These are phyloP conservation scores for Saturnispora zaruensis DNA, from an alignment of 805 yeast genomes.

Conservation along the genomic window DNA sequence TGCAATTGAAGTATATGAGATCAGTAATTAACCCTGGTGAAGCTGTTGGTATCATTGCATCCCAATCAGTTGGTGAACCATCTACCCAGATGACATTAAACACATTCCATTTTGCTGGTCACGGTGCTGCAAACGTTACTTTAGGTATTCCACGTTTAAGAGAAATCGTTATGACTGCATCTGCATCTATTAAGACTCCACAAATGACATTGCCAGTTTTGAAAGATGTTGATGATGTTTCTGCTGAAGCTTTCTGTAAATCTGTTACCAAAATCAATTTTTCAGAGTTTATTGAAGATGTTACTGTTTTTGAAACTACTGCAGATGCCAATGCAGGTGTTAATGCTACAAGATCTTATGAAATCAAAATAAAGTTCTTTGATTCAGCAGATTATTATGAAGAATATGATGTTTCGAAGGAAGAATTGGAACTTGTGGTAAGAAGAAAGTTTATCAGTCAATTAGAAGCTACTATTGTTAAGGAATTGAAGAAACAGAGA, in stretches of 20 bases:
- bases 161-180: slow-evolving; percentile 99
- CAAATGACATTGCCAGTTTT: slow-evolving; percentile 91
- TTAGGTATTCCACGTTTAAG: slow-evolving; percentile 99
- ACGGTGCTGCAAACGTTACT: slow-evolving; percentile 99
- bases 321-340: slow-evolving; percentile 39
- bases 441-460: slow-evolving; percentile 55
- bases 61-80: slow-evolving; percentile 98
- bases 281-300: slow-evolving; percentile 82
- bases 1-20: slow-evolving; percentile 98
- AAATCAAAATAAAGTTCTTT: slow-evolving; percentile 67
- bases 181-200: slow-evolving; percentile 93
- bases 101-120: slow-evolving; percentile 99
- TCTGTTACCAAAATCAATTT: slow-evolving; percentile 76
- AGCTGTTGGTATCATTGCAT: slow-evolving; percentile 95
- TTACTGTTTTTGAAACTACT: slow-evolving; percentile 81
- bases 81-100: slow-evolving; percentile 97
- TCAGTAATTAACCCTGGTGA: slow-evolving; percentile 95
- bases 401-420: slow-evolving; percentile 83
- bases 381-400: slow-evolving; percentile 65
- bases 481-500: slow-evolving; percentile 78
- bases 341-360: slow-evolving; percentile 57
- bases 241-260: slow-evolving; percentile 90
- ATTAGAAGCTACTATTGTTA: slow-evolving; percentile 64
- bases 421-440: slow-evolving; percentile 64
- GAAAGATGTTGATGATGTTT: slow-evolving; percentile 69